Base-by-base conservation (phyloP, 2,329 filamentous ascomycete species). In the Emericellopsis cladophorae region DNA sequence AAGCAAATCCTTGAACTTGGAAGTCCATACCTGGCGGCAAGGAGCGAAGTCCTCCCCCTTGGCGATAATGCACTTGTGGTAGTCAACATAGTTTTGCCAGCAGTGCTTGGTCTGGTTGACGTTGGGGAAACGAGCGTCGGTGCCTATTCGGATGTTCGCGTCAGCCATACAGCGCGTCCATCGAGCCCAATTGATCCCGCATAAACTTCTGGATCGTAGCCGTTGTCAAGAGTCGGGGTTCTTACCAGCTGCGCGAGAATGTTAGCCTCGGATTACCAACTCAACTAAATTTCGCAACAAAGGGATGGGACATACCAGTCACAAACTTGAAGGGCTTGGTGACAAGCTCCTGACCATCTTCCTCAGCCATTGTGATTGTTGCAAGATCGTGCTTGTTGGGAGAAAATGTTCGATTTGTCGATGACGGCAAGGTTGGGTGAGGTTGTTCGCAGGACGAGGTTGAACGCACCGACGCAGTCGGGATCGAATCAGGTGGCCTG, bases 251-350 rank as follows among this genome's bases (percentile, higher is more conserved):
- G 54, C 49, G 51, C 49, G 48, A 50, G 42, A 51, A 54, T 52
- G 57, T 68, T 67, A 67, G 62, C 59, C 56, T 62, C 57, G 58
- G 50, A 49, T 49, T 42, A 51, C 44, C 54, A 52, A 54, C 55
- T 58, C 58, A 58, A 57, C 50, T 54, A 40, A 41, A 40, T 42
- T 43, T 45, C 31, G 42, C 39, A 36, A 39, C 46, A 54, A 57
- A 57, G 58, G 58, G 55, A 58, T 58, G 58, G 59, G 58, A 50
- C 41, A 65, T 78, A 95, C 89, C 90, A 72, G 90, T 96, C 61
- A 96, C 92, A 73, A 96, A 96, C 84, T 98, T 98, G 84, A 98
- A 98, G 68, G 93, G 93, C 81, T 95, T 98, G 71, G 89, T 95
- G 54, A 76, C 74, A 66, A 75, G 74, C 66, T 94, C 84, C 56